A percentile compares a stretch with the other conserved stretches of the same genome.
Evolutionary conservation across 2,329 filamentous ascomycete species (phyloP).

Genomic region (Trichoderma koningiopsis): DNA sequence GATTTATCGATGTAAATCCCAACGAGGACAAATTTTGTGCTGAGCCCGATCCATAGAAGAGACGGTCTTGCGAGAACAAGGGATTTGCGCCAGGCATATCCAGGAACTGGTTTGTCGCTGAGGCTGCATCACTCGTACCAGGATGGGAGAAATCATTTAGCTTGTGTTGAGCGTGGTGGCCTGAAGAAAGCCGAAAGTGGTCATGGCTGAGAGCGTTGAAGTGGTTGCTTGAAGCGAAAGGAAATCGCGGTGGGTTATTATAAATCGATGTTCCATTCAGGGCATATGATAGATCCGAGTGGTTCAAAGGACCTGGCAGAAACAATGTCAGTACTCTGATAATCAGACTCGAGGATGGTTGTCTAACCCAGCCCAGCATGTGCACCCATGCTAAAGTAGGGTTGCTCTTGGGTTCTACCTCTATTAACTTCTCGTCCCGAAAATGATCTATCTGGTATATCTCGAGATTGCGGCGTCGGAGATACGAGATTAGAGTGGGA

Average conservation of each 20-base stretch:
- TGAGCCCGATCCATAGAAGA: slow-evolving; percentile 34
- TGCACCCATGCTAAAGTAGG: slow-evolving; percentile 23
- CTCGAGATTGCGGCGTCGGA: slow-evolving; percentile 39
- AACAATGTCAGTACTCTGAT: neutral
- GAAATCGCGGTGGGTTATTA: slow-evolving; percentile 35
- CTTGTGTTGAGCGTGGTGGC: slow-evolving; percentile 34
- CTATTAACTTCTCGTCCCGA: slow-evolving; percentile 32
- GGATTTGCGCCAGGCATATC: slow-evolving; percentile 38
- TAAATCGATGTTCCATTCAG: slow-evolving; percentile 39
- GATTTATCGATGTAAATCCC: slow-evolving; percentile 38
- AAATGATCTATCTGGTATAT: slow-evolving; percentile 34
- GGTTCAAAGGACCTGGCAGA: slow-evolving; percentile 33
- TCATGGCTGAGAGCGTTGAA: slow-evolving; percentile 34
- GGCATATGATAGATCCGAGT: slow-evolving; percentile 35
- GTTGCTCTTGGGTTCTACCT: slow-evolving; percentile 28
- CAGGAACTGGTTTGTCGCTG: slow-evolving; percentile 34
- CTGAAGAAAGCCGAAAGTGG: slow-evolving; percentile 33
- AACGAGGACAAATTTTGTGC: slow-evolving; percentile 33
- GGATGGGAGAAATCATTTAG: slow-evolving; percentile 33
- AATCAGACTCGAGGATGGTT: neutral
- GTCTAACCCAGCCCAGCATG: slow-evolving; percentile 27
- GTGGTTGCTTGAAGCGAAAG: slow-evolving; percentile 33
- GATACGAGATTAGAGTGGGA: slow-evolving; percentile 45
- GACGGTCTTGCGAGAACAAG: slow-evolving; percentile 38
- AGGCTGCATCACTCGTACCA: slow-evolving; percentile 29